Conservation (phyloP, 345 rosid species). For the thale cress (Arabidopsis thaliana) region DNA sequence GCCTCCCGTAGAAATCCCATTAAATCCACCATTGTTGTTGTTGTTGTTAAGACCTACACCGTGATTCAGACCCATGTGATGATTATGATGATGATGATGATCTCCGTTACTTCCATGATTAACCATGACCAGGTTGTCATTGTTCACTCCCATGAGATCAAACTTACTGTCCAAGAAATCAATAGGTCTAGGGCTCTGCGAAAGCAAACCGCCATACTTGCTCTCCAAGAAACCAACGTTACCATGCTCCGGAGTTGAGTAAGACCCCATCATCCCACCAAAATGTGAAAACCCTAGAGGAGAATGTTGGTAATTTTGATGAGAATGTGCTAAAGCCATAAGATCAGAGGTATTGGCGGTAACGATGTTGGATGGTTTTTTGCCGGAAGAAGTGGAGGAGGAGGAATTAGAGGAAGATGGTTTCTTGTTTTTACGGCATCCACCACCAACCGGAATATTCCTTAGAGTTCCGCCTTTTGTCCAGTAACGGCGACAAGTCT, state of each 20-base stretch:
- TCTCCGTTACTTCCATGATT: constrained; percentile 41
- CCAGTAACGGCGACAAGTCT: constrained; percentile 98
- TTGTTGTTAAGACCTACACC: constrained; percentile 40
- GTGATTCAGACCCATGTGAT: constrained; percentile 36
- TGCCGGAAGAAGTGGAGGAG: constrained; percentile 50
- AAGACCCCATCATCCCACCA: constrained; percentile 45
- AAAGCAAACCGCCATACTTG: constrained; percentile 44
- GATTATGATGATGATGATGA: constrained; percentile 24
- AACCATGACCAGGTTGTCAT: constrained; percentile 41
- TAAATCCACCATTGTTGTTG: constrained; percentile 35
- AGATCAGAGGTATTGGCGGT: constrained; percentile 41
- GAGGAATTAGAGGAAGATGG: constrained; percentile 43
- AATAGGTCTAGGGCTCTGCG: constrained; percentile 45
- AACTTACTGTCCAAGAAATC: constrained; percentile 46
- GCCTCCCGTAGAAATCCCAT: constrained; percentile 36
- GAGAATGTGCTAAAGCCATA: constrained; percentile 47
- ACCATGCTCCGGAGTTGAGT: constrained; percentile 38
- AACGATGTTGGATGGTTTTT: constrained; percentile 51
- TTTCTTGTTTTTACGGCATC: constrained; percentile 91
- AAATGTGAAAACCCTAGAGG: constrained; percentile 36
- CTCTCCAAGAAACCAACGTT: constrained; percentile 44
- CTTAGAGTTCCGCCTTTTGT: constrained; percentile 94
- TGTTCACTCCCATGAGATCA: constrained; percentile 48
- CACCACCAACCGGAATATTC: constrained; percentile 98
- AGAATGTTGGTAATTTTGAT: constrained; percentile 42